Evolutionary conservation across 73 alveolate genomes (phyloP).

Genomic region (Paramecium tetraurelia): DNA sequence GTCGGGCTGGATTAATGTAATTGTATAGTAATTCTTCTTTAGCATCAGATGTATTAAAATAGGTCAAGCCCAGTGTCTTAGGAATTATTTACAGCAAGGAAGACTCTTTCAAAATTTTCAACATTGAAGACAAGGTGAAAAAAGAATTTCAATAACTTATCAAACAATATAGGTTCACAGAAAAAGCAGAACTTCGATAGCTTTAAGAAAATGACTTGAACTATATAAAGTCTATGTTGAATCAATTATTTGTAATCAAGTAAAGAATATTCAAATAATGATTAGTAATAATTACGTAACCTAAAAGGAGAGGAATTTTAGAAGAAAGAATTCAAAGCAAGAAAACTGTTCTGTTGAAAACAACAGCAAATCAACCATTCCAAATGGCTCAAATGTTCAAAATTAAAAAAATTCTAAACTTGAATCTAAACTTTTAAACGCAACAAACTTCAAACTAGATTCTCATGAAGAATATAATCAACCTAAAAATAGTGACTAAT

Average conservation of each 20-base stretch:
- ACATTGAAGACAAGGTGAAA: background rate
- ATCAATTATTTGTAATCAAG: background rate
- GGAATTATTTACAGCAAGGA: background rate
- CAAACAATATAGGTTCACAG: background rate
- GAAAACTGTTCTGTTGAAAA: background rate
- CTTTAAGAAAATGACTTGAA: background rate
- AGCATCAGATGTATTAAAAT: slow-evolving; percentile 10
- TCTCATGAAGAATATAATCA: background rate
- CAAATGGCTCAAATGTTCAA: background rate
- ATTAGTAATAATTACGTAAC: background rate
- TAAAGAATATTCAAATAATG: background rate
- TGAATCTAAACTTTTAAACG: background rate
- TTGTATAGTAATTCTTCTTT: background rate
- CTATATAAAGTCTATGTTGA: background rate
- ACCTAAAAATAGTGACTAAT: background rate
- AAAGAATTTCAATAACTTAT: background rate
- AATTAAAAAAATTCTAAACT: background rate
- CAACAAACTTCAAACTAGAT: background rate
- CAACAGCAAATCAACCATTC: background rate
- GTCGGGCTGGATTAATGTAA: slow-evolving; percentile 24
- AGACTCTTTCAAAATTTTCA: background rate
- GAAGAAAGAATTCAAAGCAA: background rate
- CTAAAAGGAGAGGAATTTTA: background rate
- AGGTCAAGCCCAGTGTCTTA: background rate
- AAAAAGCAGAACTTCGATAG: background rate